phyloP scores from a whole-genome alignment of 495 filamentous ascomycete genomes.

The Astrothelium macrocarpum region DNA sequence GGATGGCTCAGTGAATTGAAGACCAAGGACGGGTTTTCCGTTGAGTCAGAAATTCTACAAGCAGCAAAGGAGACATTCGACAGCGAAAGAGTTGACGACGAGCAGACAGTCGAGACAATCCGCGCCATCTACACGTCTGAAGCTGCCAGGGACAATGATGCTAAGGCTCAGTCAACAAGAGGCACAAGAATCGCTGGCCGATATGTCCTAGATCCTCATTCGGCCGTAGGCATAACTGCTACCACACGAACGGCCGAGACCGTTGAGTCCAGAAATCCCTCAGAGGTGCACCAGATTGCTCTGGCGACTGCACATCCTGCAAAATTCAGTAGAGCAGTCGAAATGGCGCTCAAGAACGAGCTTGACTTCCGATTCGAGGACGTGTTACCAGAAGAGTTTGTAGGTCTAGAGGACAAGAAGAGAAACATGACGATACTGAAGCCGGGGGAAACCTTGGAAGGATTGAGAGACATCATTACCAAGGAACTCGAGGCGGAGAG shows the following conservation, averaged over 20 bases:
- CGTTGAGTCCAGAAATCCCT: slow-evolving; percentile 30
- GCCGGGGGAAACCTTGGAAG: slow-evolving; percentile 28
- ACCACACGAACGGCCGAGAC: slow-evolving; percentile 37
- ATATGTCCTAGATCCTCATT: slow-evolving; percentile 89
- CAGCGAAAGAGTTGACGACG: slow-evolving; percentile 72
- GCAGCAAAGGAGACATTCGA: slow-evolving; percentile 60
- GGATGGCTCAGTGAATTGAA: slow-evolving; percentile 70
- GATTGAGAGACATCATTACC: slow-evolving; percentile 26
- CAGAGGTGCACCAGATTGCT: slow-evolving; percentile 55
- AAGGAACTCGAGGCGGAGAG: slow-evolving; percentile 29
- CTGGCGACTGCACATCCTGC: slow-evolving; percentile 89
- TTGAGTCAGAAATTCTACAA: slow-evolving; percentile 56
- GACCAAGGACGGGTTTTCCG: slow-evolving; percentile 65
- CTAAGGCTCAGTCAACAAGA: slow-evolving; percentile 27
- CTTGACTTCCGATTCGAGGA: slow-evolving; percentile 59
- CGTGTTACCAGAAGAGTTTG: slow-evolving; percentile 70
- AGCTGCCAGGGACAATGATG: slow-evolving; percentile 14
- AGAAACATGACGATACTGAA: slow-evolving; percentile 42
- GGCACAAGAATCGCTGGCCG: slow-evolving; percentile 33
- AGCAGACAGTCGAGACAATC: slow-evolving; percentile 68
- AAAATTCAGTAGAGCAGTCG: slow-evolving; percentile 77
- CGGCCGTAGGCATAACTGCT: slow-evolving; percentile 73
- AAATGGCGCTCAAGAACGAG: slow-evolving; percentile 58
- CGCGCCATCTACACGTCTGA: slow-evolving; percentile 46
- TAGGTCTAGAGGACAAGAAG: slow-evolving; percentile 58